Base-by-base conservation (phyloP, 495 filamentous ascomycete species). In the Haplographium delicatum region DNA sequence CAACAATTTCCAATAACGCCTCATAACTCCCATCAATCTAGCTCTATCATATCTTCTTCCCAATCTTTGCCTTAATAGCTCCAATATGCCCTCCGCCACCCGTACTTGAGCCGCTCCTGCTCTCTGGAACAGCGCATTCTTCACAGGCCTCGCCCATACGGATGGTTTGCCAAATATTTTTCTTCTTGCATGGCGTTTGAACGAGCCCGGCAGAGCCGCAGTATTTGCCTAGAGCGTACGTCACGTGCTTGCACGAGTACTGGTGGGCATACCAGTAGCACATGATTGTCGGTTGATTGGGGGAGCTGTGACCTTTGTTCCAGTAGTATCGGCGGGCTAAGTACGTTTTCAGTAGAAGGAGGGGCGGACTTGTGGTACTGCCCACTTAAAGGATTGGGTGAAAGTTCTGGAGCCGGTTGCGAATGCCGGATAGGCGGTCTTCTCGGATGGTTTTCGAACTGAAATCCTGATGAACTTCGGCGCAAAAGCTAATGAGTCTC, bases 161-260 rank as follows among this genome's bases (percentile, higher is more conserved):
- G 13, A 63, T 56, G 27, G 47, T 58, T 22, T 63, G 57, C 60
- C 57, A 60, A 44, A 63, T 58, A 19, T 23, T 48, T 26, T 47
- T 52, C 35, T 59, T 54, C 44, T 58, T 56, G 44, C 60, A 63
- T 6, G 60, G 54, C 2, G 53, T 60, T 38, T 63, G 60, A n/a
- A 60, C 39, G 5, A 60, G 44, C 13, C 37, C 42, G 6, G 30
- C 57, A 2, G 26, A 16, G 4, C 26, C 2, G 37, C 60, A 63
- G 51, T 58, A 58, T 26, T 52, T 53, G 5, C 47, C 60, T 1
- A 60, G 38, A 5, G 57, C 57, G 45, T 57, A 54, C 9, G 52
- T 56, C 19, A 43, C 28, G 48, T 63, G 57, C 20, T 56, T 55
- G 39, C 60, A 63, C 13, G 51, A 43, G 34, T 52, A 60, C 6